Conservation (phyloP, 2,329 filamentous ascomycete species). For the Teratosphaeria destructans region DNA sequence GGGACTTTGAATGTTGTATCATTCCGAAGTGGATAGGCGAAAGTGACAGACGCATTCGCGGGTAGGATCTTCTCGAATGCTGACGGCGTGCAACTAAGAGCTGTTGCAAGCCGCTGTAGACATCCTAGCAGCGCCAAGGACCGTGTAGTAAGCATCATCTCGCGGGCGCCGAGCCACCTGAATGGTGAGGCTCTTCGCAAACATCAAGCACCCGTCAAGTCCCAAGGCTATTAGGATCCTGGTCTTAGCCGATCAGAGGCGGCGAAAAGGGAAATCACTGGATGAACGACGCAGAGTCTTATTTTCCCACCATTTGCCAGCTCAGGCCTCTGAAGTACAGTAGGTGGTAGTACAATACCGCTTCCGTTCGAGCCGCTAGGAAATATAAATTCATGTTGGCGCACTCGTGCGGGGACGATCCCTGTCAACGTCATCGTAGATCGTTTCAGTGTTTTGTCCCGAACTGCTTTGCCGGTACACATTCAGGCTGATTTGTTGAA, state of each 20-base stretch:
- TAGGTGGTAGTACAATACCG: not conserved
- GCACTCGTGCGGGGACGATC: not conserved
- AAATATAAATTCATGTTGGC: not conserved
- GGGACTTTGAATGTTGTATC: slow-evolving; percentile 32
- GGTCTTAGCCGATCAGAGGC: not conserved
- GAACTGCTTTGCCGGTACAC: not conserved
- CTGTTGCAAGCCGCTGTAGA: slow-evolving; percentile 1
- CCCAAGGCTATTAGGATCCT: not conserved
- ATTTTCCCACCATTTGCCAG: not conserved
- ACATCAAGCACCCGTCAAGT: not conserved
- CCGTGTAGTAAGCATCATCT: not conserved
- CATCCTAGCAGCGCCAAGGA: not conserved
- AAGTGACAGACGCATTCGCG: slow-evolving; percentile 27
- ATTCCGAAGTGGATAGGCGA: slow-evolving; percentile 21
- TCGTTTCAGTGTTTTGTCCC: not conserved
- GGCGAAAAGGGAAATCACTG: not conserved
- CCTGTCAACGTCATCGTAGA: not conserved
- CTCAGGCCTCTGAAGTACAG: not conserved
- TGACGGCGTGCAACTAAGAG: slow-evolving; percentile 24
- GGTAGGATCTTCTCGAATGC: slow-evolving; percentile 27
- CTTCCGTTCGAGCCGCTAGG: not conserved
- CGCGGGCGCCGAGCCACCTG: not conserved
- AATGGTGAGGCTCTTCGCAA: not conserved
- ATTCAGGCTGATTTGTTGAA: not conserved
- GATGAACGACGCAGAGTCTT: not conserved